A percentile compares a stretch with the other conserved stretches of the same genome.
Evolutionary conservation across 2,329 filamentous ascomycete genomes (phyloP).

Genomic region (Cryphonectria parasitica): DNA sequence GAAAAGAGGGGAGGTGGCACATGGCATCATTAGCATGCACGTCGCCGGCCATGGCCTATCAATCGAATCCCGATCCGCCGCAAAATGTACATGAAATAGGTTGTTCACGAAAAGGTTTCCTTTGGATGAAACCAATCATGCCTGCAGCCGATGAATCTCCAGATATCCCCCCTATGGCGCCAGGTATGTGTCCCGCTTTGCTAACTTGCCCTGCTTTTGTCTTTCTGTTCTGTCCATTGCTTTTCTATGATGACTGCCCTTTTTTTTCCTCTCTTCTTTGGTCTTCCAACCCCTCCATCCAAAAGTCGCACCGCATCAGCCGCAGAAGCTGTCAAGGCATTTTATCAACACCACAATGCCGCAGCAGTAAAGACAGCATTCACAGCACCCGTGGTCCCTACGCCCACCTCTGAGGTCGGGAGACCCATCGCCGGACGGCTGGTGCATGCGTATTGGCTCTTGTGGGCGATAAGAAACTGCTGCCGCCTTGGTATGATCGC

Average conservation of each 20-base stretch:
- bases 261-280: no score
- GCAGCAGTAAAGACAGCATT: constrained; percentile 22
- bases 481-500: background rate
- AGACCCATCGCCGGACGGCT: background rate
- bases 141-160: background rate
- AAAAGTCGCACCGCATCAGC: background rate
- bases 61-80: background rate
- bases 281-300: background rate
- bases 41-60: background rate
- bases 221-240: no score
- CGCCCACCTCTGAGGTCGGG: constrained; percentile 15
- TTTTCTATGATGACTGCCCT: background rate
- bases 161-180: background rate
- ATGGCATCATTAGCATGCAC: background rate
- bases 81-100: background rate
- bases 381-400: background rate
- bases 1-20: background rate
- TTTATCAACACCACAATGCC: constrained; percentile 20
- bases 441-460: constrained; percentile 12
- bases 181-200: background rate
- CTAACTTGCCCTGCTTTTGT: background rate
- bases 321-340: constrained; percentile 14
- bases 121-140: background rate
- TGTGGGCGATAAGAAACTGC: background rate
- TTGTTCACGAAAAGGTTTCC: background rate